Percentiles rank a stretch among this genome's conserved stretches.
Evolutionary conservation across 257 asterid genomes (phyloP).

Genomic region (Solanum tarapatanum): DNA sequence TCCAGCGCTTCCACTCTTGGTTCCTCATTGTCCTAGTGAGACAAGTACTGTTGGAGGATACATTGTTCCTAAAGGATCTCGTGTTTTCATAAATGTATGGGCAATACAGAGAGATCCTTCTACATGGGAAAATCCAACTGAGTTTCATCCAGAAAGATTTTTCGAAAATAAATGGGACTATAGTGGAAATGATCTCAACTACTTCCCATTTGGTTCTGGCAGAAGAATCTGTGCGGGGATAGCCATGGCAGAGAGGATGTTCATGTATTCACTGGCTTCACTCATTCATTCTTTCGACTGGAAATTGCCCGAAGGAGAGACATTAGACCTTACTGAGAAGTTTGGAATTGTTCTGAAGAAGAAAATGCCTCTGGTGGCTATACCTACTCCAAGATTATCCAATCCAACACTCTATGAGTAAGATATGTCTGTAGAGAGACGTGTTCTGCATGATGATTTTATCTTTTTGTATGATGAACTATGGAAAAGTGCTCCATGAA

Average conservation of each 20-base stretch:
- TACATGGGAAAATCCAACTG: constrained; percentile 33
- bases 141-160: constrained; percentile 48
- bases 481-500: neutral
- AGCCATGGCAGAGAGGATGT: constrained; percentile 57
- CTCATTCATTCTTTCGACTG: constrained; percentile 52
- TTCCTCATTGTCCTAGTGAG: constrained; percentile 60
- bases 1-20: constrained; percentile 55
- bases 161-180: constrained; percentile 27
- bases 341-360: constrained; percentile 61
- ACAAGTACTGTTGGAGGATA: constrained; percentile 34
- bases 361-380: constrained; percentile 37
- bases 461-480: neutral
- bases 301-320: constrained; percentile 27
- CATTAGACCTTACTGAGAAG: constrained; percentile 34
- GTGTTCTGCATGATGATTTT: neutral
- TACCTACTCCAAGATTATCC: constrained; percentile 42
- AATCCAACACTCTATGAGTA: constrained; percentile 22
- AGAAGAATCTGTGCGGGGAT: constrained; percentile 58
- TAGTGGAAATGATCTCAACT: constrained; percentile 43
- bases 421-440: neutral
- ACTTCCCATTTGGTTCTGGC: constrained; percentile 64
- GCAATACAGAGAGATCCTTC: constrained; percentile 55
- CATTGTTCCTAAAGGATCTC: constrained; percentile 39
- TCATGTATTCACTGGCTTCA: constrained; percentile 48
- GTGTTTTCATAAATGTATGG: constrained; percentile 58